Evolutionary conservation across 768 basidiomycete species (phyloP).

Genomic region (Epithele typhae): DNA sequence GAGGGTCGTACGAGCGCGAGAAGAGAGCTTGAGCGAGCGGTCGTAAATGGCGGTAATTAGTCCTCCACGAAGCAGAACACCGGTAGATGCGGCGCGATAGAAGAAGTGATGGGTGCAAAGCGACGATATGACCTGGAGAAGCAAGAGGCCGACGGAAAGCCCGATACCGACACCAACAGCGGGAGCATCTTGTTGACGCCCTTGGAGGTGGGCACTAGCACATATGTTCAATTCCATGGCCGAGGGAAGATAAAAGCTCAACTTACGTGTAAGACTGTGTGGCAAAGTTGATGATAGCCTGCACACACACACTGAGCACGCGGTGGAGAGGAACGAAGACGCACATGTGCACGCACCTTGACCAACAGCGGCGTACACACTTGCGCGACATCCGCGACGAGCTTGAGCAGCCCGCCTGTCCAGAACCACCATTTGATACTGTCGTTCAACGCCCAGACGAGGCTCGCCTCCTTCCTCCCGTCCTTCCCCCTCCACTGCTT

Average conservation of each 20-base stretch:
- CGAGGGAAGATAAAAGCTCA: not conserved
- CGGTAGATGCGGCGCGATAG: slow-evolving; percentile 67
- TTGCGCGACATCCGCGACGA: slow-evolving; percentile 67
- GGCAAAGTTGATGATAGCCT: slow-evolving; percentile 72
- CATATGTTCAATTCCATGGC: not conserved
- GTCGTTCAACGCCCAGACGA: slow-evolving; percentile 69
- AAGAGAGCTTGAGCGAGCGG: slow-evolving; percentile 69
- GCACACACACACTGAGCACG: too few relatives aligned
- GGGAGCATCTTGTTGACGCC: slow-evolving; percentile 29
- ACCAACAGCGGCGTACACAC: slow-evolving; percentile 74
- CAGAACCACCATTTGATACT: slow-evolving; percentile 78
- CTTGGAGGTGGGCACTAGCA: slow-evolving; percentile 21
- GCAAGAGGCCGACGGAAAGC: slow-evolving; percentile 63
- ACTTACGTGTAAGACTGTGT: slow-evolving; percentile 50
- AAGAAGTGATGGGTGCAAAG: slow-evolving; percentile 80
- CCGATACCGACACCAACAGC: slow-evolving; percentile 63
- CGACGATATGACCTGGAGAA: slow-evolving; percentile 63
- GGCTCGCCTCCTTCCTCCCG: slow-evolving; percentile 60
- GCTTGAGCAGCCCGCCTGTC: slow-evolving; percentile 55
- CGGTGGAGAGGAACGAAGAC: too few relatives aligned
- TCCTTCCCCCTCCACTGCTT: slow-evolving; percentile 58
- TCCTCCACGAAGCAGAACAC: slow-evolving; percentile 79
- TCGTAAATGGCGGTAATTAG: slow-evolving; percentile 86
- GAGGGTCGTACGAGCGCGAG: slow-evolving; percentile 73
- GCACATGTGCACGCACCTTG: slow-evolving; percentile 49